Evolutionary conservation across 2,329 filamentous ascomycete species (phyloP), one percentile per base, ranked within the genome.

Genomic region (Venturia asperata): DNA sequence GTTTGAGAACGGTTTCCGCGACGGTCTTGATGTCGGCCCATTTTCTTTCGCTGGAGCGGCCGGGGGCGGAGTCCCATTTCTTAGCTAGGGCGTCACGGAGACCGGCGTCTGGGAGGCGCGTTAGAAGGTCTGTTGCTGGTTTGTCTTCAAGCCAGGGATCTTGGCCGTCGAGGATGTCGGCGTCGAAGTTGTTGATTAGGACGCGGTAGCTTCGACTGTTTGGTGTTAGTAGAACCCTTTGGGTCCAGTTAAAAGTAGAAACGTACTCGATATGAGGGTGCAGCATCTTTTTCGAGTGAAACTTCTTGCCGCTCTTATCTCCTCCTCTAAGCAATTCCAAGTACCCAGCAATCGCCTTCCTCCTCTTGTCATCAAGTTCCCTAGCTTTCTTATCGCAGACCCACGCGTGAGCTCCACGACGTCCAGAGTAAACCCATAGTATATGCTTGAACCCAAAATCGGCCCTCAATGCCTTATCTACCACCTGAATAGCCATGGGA

Each of bases 381-480:
- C 94, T 85, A 0, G 92, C 94, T 66, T 88, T 87, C 73, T 89
- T 90, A 75, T 99, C 94, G 74, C 93, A 97, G 13, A 99, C 90
- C 94, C 94, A 99, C 6, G 94, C 94, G 86, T 99, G 94, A 39
- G 90, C 92, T 79, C 94, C 94, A 83, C 94, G 86, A 76, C 94
- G 89, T 70, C 94, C 94, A 0, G 94, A 99, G 77, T 99, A 99
- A 7, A 99, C 92, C 94, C 94, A 99, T 76, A 99, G 83, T 72
- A 99, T 93, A 77, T 99, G 93, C 73, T 90, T 87, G 77, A 97
- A 99, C 58, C 92, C 94, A 78, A 99, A 97, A 76, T 99, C 94
- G 24, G 97, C 91, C 63, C 92, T 84, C 70, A 99, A 77, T 0
- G 92, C 92, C 15, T 85, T 82, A 74, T 97, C 93, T 15, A 97